Base-by-base conservation (phyloP, 2,329 filamentous ascomycete genomes). In the Talaromyces piceae region DNA sequence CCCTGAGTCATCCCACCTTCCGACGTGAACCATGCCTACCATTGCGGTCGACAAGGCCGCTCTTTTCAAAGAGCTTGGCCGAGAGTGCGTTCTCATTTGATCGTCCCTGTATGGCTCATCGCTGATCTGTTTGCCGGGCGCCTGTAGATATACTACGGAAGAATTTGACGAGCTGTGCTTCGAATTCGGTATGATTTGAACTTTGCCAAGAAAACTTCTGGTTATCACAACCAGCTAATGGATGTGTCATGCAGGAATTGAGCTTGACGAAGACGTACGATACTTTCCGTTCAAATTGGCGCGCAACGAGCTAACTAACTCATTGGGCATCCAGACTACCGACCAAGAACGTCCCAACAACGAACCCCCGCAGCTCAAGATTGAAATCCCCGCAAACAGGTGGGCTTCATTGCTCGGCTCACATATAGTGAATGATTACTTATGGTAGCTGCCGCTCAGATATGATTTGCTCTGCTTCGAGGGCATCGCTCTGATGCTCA, bases 81-180 rank as follows among this genome's bases (percentile, higher is more conserved):
- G 85, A 73, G 84, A 93, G 82, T 96, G 80, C 70, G 79, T 71
- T 26, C 31, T 16, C 12, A 33, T 18, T 2, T 11, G 4, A 11
- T 28, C 39, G 8, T 47, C n/a, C n/a, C 1, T 49, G 9, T 22
- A 41, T 46, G 13, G 39, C 16, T 28, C 48, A 25, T 51, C n/a
- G 39, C 41, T 56, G 28, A 56, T 47, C 18, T 11, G 12, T 23
- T 25, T 13, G 26, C 23, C 22, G 27, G 5, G 8, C 37, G 54
- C 8, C 20, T 18, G 20, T 44, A 91, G 87, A 60, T 91, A 88
- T 72, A 95, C 91, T 50, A 93, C 88, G 57, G 83, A 95, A 63
- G 88, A 95, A 66, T 98, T 98, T 67, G 93, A 98, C 71, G 87
- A 95, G 66, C 79, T 98, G 61, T 97, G 93, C 73, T 98, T 98